Percentiles rank a stretch among this genome's conserved stretches.
These are phyloP conservation scores for Ceratocystis smalleyi DNA, from an alignment of 2,329 filamentous ascomycete species.

Conservation along the genomic window DNA sequence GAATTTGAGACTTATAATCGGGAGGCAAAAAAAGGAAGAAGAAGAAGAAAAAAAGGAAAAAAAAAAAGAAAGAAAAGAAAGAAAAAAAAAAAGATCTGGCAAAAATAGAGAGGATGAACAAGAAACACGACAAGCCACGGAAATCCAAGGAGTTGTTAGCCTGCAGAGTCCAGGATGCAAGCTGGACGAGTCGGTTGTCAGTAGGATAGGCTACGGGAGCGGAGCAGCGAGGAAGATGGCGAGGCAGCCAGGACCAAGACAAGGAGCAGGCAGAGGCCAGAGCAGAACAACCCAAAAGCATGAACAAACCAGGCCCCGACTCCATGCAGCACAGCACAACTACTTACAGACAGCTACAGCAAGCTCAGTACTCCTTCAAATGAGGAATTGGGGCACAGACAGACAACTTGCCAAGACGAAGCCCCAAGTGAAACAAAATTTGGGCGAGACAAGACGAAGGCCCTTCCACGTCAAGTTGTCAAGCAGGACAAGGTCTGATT, in stretches of 20 bases:
- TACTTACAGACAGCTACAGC: neutral
- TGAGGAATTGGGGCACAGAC: neutral
- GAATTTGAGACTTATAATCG: neutral
- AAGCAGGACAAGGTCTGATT: neutral
- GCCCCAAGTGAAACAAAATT: constrained; percentile 1
- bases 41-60: too few relatives aligned
- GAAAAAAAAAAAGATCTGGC: neutral
- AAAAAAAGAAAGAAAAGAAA: neutral
- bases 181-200: neutral
- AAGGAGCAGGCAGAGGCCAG: neutral
- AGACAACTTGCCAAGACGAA: constrained; percentile 1
- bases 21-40: neutral
- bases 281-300: too few relatives aligned
- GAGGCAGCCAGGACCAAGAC: neutral
- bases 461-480: neutral
- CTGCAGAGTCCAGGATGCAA: neutral
- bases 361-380: neutral
- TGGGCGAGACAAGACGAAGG: constrained; percentile 3
- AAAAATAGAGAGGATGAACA: too few relatives aligned
- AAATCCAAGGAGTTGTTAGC: neutral
- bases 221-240: neutral
- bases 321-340: too few relatives aligned
- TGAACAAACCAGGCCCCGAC: too few relatives aligned
- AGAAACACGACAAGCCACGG: neutral
- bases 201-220: too few relatives aligned